phyloP scores from a whole-genome alignment of 805 yeast genomes.

The Candida gorgasii region DNA sequence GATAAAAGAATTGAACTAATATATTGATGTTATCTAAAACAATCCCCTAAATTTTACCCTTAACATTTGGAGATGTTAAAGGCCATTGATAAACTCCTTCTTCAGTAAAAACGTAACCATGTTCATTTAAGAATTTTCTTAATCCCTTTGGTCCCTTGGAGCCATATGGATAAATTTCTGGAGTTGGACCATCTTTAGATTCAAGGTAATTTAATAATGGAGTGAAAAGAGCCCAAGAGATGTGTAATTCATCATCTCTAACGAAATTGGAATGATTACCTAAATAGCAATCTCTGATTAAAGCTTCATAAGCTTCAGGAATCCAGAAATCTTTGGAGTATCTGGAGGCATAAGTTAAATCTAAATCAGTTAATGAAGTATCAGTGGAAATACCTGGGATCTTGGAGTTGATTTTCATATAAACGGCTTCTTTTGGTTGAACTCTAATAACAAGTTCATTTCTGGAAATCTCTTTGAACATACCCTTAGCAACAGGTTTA shows the following conservation, averaged over 20 bases:
- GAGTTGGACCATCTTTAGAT: conserved; percentile 64
- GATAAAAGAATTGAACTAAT: not conserved
- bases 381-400: conserved; percentile 87
- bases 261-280: conserved; percentile 98
- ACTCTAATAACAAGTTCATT: conserved; percentile 92
- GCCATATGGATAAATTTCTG: conserved; percentile 80
- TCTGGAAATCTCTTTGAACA: conserved; percentile 77
- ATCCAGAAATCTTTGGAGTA: conserved; percentile 84
- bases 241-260: conserved; percentile 94
- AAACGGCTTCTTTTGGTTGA: conserved; percentile 94
- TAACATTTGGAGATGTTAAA: conserved; percentile 53
- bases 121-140: conserved; percentile 58
- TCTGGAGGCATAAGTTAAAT: conserved; percentile 78
- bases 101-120: conserved; percentile 71
- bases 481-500: conserved; percentile 80
- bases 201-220: conserved; percentile 84
- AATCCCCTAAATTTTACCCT: conserved; percentile 33
- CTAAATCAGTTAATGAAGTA: conserved; percentile 85
- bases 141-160: conserved; percentile 82
- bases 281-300: conserved; percentile 83
- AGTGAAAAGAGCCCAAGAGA: conserved; percentile 90
- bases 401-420: conserved; percentile 89
- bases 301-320: conserved; percentile 97
- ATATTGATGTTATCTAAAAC: not conserved
- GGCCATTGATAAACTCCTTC: conserved; percentile 88